A percentile compares a stretch with the other conserved stretches of the same genome.
Evolutionary conservation across 495 filamentous ascomycete genomes (phyloP).

Genomic region (Sordaria brevicollis): DNA sequence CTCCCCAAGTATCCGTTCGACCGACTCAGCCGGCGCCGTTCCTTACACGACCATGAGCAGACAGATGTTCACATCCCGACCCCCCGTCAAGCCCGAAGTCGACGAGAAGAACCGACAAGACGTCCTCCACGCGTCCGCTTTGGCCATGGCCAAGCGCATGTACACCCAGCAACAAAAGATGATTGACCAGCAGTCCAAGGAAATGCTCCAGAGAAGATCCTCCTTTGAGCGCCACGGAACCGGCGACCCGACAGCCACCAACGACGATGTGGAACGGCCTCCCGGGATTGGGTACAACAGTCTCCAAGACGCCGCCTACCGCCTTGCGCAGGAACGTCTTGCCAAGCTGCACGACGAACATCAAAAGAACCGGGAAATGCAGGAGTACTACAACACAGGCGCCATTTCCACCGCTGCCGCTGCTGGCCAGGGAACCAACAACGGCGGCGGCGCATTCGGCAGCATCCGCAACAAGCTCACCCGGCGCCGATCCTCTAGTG

Average conservation of each 20-base stretch:
- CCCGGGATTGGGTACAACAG: constrained; percentile 37
- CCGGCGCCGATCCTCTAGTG: constrained; percentile 58
- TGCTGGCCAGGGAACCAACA: neutral
- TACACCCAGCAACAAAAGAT: constrained; percentile 55
- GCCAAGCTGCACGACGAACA: constrained; percentile 68
- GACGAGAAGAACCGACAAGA: constrained; percentile 64
- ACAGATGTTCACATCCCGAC: constrained; percentile 65
- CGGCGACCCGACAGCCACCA: neutral
- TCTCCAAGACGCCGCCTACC: constrained; percentile 76
- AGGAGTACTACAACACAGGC: constrained; percentile 56
- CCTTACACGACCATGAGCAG: constrained; percentile 41
- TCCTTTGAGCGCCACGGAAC: constrained; percentile 15
- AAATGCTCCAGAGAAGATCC: constrained; percentile 18
- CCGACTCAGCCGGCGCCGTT: constrained; percentile 28
- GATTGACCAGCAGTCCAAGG: constrained; percentile 38
- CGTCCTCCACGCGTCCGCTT: constrained; percentile 65
- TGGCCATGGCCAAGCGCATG: constrained; percentile 83
- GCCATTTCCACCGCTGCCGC: constrained; percentile 18
- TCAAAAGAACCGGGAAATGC: constrained; percentile 43
- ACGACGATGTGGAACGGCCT: constrained; percentile 19
- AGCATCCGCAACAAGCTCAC: constrained; percentile 44
- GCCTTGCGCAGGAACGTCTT: constrained; percentile 71
- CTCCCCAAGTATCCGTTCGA: constrained; percentile 21
- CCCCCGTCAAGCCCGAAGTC: constrained; percentile 58
- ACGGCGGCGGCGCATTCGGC: constrained; percentile 33